A percentile compares a stretch with the other conserved stretches of the same genome.
phyloP scores from a whole-genome alignment of 2,329 filamentous ascomycete species.

The Harringtonia lauricola region DNA sequence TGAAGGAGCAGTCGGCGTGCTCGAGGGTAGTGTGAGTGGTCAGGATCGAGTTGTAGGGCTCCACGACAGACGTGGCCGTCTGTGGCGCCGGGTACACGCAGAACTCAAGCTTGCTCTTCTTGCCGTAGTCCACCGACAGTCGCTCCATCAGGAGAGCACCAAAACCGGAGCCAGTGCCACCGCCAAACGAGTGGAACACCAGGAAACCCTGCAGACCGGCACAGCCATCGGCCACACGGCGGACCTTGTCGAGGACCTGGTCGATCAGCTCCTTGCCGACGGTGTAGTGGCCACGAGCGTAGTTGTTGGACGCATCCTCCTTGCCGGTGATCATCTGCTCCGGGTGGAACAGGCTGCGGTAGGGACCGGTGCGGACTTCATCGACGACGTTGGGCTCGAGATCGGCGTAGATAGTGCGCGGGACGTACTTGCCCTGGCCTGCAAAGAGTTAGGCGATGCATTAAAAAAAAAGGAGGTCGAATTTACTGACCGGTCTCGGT shows the following conservation, averaged over 20 bases:
- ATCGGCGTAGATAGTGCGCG: slow-evolving; percentile 98
- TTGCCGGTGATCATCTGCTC: slow-evolving; percentile 99
- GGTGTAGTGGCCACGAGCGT: slow-evolving; percentile 98
- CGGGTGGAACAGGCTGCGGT: slow-evolving; percentile 95
- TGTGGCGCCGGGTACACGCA: slow-evolving; percentile 97
- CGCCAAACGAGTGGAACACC: slow-evolving; percentile 99
- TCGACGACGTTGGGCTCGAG: slow-evolving; percentile 99
- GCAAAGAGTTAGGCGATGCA: background rate
- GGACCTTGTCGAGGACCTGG: slow-evolving; percentile 93
- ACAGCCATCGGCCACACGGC: slow-evolving; percentile 95
- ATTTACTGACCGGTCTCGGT: slow-evolving; percentile 79
- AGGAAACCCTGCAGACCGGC: slow-evolving; percentile 97
- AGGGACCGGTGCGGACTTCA: slow-evolving; percentile 94
- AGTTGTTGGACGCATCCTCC: slow-evolving; percentile 99
- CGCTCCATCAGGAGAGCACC: slow-evolving; percentile 98
- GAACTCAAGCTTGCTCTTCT: slow-evolving; percentile 99
- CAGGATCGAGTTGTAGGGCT: slow-evolving; percentile 99
- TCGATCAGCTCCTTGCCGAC: slow-evolving; percentile 99
- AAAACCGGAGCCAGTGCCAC: slow-evolving; percentile 97
- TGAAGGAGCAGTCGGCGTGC: slow-evolving; percentile 99
- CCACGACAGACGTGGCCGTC: slow-evolving; percentile 93
- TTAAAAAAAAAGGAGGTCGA: background rate
- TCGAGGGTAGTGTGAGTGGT: slow-evolving; percentile 98
- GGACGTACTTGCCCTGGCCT: slow-evolving; percentile 99
- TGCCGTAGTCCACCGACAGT: slow-evolving; percentile 96